phyloP scores from a whole-genome alignment of 441 rosid genomes.

The Aleurites moluccanus region DNA sequence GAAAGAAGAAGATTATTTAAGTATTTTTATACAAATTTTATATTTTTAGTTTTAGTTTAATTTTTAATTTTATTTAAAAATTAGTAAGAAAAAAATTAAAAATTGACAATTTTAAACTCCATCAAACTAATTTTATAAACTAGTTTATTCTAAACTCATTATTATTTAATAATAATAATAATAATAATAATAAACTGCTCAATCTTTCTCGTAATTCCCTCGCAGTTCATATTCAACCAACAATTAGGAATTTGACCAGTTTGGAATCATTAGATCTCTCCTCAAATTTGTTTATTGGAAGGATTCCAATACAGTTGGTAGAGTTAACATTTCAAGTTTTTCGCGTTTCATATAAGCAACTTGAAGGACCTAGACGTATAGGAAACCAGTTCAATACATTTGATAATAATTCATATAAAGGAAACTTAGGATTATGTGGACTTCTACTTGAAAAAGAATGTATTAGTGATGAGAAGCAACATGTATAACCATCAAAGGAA shows the following conservation, averaged over 20 bases:
- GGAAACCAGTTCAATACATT: too few species aligned
- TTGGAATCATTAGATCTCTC: slow-evolving; percentile 14
- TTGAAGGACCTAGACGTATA: background rate
- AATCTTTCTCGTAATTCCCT: slow-evolving; percentile 11
- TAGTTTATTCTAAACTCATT: too few species aligned
- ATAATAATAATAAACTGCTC: background rate
- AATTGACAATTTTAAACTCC: too few species aligned
- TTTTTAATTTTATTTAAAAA: too few species aligned
- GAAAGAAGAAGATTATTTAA: too few species aligned
- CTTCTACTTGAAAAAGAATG: background rate
- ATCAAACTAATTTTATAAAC: too few species aligned
- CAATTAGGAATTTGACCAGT: background rate
- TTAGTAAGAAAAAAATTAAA: too few species aligned
- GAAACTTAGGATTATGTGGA: background rate
- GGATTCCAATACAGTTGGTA: background rate
- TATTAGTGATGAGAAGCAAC: background rate
- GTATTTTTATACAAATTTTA: too few species aligned
- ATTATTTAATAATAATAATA: too few species aligned
- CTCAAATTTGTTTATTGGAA: background rate
- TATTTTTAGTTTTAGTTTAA: too few species aligned
- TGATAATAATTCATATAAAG: too few species aligned
- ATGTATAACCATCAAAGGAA: background rate
- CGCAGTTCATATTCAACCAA: background rate
- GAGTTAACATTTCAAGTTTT: slow-evolving; percentile 4
- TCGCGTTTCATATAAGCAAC: background rate